A percentile compares a stretch with the other conserved stretches of the same genome.
Conservation (phyloP, 1,284 basidiomycete species). For the Fistulina hepatica region DNA sequence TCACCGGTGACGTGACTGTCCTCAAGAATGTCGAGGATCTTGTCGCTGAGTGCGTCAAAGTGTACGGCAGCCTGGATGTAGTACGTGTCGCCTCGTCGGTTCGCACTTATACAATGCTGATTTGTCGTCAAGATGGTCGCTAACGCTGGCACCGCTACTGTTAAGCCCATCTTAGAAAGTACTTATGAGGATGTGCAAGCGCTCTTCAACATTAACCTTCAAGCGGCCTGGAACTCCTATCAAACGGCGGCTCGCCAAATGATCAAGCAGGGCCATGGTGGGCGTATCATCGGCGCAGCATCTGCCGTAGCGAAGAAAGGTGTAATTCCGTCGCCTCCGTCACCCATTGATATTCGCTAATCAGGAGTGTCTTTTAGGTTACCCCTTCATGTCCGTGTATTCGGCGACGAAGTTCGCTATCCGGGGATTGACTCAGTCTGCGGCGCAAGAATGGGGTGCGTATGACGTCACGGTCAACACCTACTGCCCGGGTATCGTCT, state of each 20-base stretch:
- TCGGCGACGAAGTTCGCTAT: slow-evolving; percentile 19
- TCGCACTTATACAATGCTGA: background rate
- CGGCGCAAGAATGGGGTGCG: slow-evolving; percentile 23
- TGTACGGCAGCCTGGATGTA: slow-evolving; percentile 13
- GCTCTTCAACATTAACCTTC: slow-evolving; percentile 8
- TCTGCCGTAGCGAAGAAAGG: slow-evolving; percentile 11
- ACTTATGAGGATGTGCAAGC: slow-evolving; percentile 1
- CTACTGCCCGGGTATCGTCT: slow-evolving; percentile 27
- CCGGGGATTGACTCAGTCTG: slow-evolving; percentile 19
- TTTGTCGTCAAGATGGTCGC: slow-evolving; percentile 11
- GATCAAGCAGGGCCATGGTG: slow-evolving; percentile 13
- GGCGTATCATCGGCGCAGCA: slow-evolving; percentile 12
- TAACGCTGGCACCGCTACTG: slow-evolving; percentile 11
- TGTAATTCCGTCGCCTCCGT: slow-evolving; percentile 2
- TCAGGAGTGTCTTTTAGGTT: background rate
- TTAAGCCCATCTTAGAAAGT: slow-evolving; percentile 7
- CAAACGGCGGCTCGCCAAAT: slow-evolving; percentile 7
- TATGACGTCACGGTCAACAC: slow-evolving; percentile 30
- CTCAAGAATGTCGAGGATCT: background rate
- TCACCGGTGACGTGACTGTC: slow-evolving; percentile 3
- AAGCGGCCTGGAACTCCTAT: slow-evolving; percentile 10
- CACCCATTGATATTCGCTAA: background rate
- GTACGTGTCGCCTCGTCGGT: slow-evolving; percentile 3
- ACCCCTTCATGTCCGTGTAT: slow-evolving; percentile 11
- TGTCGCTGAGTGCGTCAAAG: slow-evolving; percentile 1